Evolutionary conservation across 441 rosid species (phyloP).

Genomic region (Eruca vesicaria): DNA sequence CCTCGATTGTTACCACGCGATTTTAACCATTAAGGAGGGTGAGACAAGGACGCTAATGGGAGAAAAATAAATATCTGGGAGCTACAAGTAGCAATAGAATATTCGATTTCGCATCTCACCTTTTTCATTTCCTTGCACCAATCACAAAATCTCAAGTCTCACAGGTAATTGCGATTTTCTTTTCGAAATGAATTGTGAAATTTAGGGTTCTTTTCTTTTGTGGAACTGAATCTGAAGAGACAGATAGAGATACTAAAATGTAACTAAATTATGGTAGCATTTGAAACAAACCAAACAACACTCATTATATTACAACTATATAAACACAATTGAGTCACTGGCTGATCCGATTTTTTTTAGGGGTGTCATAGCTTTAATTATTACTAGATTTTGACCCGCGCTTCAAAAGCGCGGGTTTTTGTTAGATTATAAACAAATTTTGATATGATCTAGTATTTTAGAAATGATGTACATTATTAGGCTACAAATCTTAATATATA

Average conservation of each 20-base stretch:
- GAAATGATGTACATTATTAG: too few species aligned
- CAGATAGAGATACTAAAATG: background rate
- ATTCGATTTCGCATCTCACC: conserved; percentile 25
- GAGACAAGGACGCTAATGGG: conserved; percentile 1
- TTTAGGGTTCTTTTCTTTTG: conserved; percentile 26
- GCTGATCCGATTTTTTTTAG: too few species aligned
- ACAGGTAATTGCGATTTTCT: background rate
- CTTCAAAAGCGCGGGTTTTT: too few species aligned
- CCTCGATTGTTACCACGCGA: background rate
- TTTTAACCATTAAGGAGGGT: background rate
- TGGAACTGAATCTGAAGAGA: conserved; percentile 21
- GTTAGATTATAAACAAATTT: too few species aligned
- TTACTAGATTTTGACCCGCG: too few species aligned
- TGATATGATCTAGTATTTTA: too few species aligned
- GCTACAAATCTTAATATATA: too few species aligned
- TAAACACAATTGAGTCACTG: too few species aligned
- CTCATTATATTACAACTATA: background rate
- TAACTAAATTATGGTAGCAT: conserved; percentile 24
- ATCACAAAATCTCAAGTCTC: background rate
- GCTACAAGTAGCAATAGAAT: background rate
- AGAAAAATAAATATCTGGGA: background rate
- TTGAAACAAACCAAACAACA: conserved; percentile 3
- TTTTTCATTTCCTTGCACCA: conserved; percentile 15
- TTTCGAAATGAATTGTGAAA: conserved; percentile 6
- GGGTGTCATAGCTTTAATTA: too few species aligned